A percentile compares a stretch with the other conserved stretches of the same genome.
phyloP scores from a whole-genome alignment of 2,329 filamentous ascomycete genomes.

The Pleoardoris graminearum region DNA sequence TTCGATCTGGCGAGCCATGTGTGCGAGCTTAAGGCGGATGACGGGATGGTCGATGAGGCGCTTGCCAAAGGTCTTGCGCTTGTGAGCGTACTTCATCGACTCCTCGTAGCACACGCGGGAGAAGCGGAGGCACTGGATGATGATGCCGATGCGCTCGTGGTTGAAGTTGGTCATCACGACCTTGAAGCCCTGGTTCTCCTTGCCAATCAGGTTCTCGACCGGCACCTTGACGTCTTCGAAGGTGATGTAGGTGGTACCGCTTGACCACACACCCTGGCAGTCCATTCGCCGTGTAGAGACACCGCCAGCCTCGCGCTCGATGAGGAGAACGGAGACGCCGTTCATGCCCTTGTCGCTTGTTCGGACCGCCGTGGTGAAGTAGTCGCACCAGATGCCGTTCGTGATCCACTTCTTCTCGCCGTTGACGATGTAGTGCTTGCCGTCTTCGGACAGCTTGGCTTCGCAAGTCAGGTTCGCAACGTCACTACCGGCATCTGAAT shows the following conservation, averaged over 20 bases:
- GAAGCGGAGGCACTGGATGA: conserved; percentile 96
- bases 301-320: conserved; percentile 81
- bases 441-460: conserved; percentile 90
- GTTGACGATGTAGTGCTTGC: conserved; percentile 99
- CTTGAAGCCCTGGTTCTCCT: conserved; percentile 97
- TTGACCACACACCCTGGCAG: conserved; percentile 96
- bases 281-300: conserved; percentile 96
- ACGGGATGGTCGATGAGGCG: conserved; percentile 95
- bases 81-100: conserved; percentile 94
- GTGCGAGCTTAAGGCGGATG: conserved; percentile 94
- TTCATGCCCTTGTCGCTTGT: conserved; percentile 91
- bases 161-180: conserved; percentile 99
- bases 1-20: conserved; percentile 98
- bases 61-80: conserved; percentile 95
- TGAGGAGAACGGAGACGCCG: conserved; percentile 85
- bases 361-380: conserved; percentile 95
- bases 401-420: conserved; percentile 99
- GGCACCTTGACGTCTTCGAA: conserved; percentile 99
- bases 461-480: conserved; percentile 95
- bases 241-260: conserved; percentile 94
- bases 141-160: conserved; percentile 97
- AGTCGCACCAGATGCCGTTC: conserved; percentile 95
- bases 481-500: conserved; percentile 85
- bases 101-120: conserved; percentile 97
- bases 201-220: conserved; percentile 97